phyloP scores from a whole-genome alignment of 305 asterid genomes.

The Coffea humblotiana region DNA sequence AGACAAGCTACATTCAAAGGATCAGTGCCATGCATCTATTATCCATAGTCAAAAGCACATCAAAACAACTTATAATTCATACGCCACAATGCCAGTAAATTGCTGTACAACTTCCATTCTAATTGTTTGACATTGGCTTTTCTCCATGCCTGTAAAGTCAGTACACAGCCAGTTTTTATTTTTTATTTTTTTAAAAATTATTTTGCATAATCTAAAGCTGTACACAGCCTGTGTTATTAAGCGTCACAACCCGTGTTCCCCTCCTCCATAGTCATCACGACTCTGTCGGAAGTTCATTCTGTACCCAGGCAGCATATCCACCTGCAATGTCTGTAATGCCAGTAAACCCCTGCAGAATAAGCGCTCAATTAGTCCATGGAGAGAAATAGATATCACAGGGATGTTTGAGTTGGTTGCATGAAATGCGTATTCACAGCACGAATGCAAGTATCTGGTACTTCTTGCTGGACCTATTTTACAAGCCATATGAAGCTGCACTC shows the following conservation, averaged over 20 bases:
- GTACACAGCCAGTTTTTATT: background rate
- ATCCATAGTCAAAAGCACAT: background rate
- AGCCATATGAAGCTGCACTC: background rate
- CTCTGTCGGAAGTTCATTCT: constrained; percentile 57
- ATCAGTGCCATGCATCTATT: background rate
- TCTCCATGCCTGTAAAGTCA: background rate
- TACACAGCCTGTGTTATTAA: background rate
- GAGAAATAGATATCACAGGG: background rate
- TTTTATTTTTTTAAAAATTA: too few species aligned
- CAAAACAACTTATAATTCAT: background rate
- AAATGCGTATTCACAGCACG: background rate
- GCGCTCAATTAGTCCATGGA: background rate
- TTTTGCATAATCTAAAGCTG: background rate
- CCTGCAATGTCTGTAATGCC: constrained; percentile 78
- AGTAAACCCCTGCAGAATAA: constrained; percentile 54
- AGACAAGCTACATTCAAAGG: background rate
- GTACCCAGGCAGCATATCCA: constrained; percentile 69
- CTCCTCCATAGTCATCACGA: constrained; percentile 13
- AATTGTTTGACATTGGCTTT: background rate
- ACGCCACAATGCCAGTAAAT: background rate
- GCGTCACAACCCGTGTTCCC: background rate
- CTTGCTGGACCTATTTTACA: background rate
- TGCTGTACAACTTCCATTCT: constrained; percentile 6
- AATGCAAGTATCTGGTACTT: background rate
- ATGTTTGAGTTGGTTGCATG: background rate